Evolutionary conservation across 768 basidiomycete genomes (phyloP).

Genomic region (Tricholomella constricta): DNA sequence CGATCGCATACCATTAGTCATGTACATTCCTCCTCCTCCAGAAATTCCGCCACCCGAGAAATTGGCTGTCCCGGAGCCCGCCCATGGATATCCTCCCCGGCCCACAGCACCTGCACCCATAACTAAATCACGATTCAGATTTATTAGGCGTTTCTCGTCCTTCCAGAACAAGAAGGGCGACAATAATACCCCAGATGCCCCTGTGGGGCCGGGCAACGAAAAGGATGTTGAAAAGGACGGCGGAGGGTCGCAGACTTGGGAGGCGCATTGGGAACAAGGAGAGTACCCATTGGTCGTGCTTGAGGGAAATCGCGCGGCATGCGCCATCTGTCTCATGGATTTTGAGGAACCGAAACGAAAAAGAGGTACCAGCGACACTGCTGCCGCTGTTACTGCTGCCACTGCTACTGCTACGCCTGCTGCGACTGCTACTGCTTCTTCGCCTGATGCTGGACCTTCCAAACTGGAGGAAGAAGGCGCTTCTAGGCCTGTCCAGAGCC

Average conservation of each 20-base stretch:
- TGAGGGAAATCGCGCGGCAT: slow-evolving; percentile 81
- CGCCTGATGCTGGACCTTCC: neutral
- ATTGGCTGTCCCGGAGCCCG: slow-evolving; percentile 46
- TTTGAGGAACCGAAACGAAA: slow-evolving; percentile 70
- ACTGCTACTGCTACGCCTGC: too few species aligned
- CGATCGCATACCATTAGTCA: slow-evolving; percentile 79
- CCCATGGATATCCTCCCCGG: slow-evolving; percentile 67
- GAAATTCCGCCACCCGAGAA: slow-evolving; percentile 37
- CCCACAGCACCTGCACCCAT: slow-evolving; percentile 21
- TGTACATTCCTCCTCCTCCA: slow-evolving; percentile 83
- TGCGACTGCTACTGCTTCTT: neutral
- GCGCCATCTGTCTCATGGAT: slow-evolving; percentile 84
- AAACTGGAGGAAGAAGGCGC: neutral
- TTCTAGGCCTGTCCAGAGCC: neutral
- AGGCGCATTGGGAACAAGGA: slow-evolving; percentile 75
- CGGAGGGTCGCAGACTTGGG: slow-evolving; percentile 57
- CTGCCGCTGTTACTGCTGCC: neutral
- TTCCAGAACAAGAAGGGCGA: slow-evolving; percentile 20
- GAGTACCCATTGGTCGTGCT: slow-evolving; percentile 82
- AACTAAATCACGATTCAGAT: slow-evolving; percentile 53
- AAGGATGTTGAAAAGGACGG: slow-evolving; percentile 16
- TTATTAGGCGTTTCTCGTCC: slow-evolving; percentile 41
- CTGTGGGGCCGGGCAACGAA: neutral
- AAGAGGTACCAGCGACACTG: slow-evolving; percentile 3
- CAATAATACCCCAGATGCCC: neutral